Conservation (phyloP, 148 eudicot species). For the Suaeda aralocaspica region DNA sequence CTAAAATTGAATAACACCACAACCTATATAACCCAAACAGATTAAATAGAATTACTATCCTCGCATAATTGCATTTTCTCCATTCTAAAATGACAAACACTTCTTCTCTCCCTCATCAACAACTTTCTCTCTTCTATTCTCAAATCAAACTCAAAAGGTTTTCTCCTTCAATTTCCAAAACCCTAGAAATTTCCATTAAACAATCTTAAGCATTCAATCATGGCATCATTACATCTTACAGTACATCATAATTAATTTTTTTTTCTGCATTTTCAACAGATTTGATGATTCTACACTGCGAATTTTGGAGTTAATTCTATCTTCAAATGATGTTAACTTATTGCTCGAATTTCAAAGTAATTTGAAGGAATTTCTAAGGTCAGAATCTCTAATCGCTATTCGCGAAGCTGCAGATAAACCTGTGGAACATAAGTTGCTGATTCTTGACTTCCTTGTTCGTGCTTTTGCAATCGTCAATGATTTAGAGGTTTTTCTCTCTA, state of each 20-base stretch:
- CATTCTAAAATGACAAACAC: slow-evolving; percentile 30
- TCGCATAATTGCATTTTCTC: background rate
- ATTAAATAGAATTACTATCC: too few relatives aligned
- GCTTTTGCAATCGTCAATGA: slow-evolving; percentile 58
- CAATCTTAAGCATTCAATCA: background rate
- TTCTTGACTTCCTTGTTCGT: slow-evolving; percentile 57
- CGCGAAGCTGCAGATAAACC: slow-evolving; percentile 44
- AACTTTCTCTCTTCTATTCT: slow-evolving; percentile 45
- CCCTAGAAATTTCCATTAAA: background rate
- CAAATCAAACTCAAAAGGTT: slow-evolving; percentile 48
- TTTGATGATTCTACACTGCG: slow-evolving; percentile 53
- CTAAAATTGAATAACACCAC: too few relatives aligned
- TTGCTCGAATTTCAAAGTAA: slow-evolving; percentile 32
- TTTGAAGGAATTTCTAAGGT: slow-evolving; percentile 44
- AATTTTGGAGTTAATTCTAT: slow-evolving; percentile 48
- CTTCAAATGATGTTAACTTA: slow-evolving; percentile 48
- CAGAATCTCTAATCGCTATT: slow-evolving; percentile 42
- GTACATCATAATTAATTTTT: background rate
- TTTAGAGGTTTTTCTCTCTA: slow-evolving; percentile 35
- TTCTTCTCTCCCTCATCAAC: slow-evolving; percentile 11
- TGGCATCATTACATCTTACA: background rate
- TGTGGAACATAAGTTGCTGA: slow-evolving; percentile 37
- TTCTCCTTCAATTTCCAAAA: background rate
- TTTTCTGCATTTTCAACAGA: slow-evolving; percentile 22
- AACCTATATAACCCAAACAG: too few relatives aligned